phyloP scores from a whole-genome alignment of 2,329 filamentous ascomycete genomes.

The Thielaviopsis cerberus region DNA sequence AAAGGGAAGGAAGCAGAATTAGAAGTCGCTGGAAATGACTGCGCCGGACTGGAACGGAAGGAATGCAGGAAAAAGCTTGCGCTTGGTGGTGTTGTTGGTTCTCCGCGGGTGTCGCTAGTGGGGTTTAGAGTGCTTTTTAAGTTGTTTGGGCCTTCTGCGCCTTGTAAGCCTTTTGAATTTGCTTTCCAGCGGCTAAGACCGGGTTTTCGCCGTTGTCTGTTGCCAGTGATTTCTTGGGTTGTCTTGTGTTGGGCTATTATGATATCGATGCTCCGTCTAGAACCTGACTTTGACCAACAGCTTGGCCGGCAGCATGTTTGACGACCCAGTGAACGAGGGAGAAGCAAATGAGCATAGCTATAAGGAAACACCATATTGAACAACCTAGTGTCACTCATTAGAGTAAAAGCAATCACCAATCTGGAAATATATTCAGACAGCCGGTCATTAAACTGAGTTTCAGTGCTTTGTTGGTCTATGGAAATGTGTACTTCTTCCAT shows the following conservation, averaged over 20 bases:
- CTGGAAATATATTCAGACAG: not conserved
- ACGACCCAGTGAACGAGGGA: not conserved
- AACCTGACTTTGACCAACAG: not conserved
- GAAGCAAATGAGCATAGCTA: not conserved
- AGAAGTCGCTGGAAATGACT: not conserved
- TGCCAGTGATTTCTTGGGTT: not conserved
- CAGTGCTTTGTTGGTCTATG: not conserved
- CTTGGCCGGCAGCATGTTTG: not conserved
- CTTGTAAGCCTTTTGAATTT: not conserved
- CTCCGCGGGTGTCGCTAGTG: not conserved
- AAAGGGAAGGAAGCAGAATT: not conserved
- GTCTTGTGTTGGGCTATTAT: not conserved
- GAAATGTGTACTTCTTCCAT: not conserved
- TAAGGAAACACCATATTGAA: not conserved
- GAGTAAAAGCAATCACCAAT: not conserved
- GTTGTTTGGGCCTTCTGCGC: not conserved
- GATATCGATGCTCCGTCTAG: not conserved
- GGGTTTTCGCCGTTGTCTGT: not conserved
- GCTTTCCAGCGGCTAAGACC: not conserved
- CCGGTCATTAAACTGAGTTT: not conserved
- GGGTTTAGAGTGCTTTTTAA: not conserved
- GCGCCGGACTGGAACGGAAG: slow-evolving; percentile 8
- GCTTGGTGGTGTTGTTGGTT: not conserved
- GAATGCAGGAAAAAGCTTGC: slow-evolving; percentile 7
- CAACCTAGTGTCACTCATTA: not conserved